Conservation (phyloP, 257 asterid species). For the Anisodus acutangulus region DNA sequence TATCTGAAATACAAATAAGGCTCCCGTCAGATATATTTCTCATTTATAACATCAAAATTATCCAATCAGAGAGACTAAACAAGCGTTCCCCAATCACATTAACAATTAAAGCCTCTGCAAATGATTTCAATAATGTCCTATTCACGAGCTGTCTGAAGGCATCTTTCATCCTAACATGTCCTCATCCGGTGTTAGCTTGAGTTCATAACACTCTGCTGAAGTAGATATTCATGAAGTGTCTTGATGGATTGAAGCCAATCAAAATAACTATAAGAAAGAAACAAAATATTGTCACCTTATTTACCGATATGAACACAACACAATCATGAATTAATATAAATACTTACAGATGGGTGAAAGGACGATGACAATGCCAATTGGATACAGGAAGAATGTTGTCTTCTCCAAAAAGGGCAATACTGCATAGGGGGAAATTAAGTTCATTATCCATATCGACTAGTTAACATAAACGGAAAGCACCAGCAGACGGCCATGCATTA, state of each 20-base stretch:
- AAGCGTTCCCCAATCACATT: slow-evolving; percentile 17
- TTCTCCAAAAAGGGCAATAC: slow-evolving; percentile 97
- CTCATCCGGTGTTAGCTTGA: slow-evolving; percentile 39
- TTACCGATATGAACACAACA: background rate
- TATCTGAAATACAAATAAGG: slow-evolving; percentile 23
- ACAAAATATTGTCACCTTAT: background rate
- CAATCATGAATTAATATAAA: background rate
- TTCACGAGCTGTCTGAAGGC: slow-evolving; percentile 27
- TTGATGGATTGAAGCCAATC: slow-evolving; percentile 93
- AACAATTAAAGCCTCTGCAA: slow-evolving; percentile 24
- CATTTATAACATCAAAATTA: slow-evolving; percentile 23
- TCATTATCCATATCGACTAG: background rate
- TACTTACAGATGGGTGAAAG: slow-evolving; percentile 80
- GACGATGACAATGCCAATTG: slow-evolving; percentile 79
- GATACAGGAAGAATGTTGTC: slow-evolving; percentile 96
- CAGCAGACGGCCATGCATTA: background rate
- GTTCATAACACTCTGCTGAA: slow-evolving; percentile 65
- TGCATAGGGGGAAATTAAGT: slow-evolving; percentile 45
- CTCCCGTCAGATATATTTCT: slow-evolving; percentile 29
- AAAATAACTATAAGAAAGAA: slow-evolving; percentile 69
- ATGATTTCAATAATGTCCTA: slow-evolving; percentile 21
- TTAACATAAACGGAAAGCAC: background rate
- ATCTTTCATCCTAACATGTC: slow-evolving; percentile 26
- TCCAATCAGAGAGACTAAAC: slow-evolving; percentile 23
- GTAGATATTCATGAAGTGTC: slow-evolving; percentile 86